Percentiles rank a stretch among this genome's conserved stretches.
phyloP scores from a whole-genome alignment of 1,284 basidiomycete genomes.

The Papiliotrema nemorosa region DNA sequence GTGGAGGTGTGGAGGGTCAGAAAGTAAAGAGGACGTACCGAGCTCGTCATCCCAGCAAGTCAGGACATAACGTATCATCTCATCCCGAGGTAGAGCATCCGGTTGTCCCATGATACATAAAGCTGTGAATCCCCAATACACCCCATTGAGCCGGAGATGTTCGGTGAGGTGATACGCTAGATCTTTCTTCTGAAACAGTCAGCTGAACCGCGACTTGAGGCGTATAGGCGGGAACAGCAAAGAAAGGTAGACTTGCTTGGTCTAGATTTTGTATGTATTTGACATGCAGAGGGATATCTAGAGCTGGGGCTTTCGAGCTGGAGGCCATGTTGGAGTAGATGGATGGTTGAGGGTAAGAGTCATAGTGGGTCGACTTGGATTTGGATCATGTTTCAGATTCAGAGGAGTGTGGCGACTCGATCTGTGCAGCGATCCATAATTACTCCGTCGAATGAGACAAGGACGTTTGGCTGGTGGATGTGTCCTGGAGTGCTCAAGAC shows the following conservation, averaged over 20 bases:
- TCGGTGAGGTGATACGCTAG: constrained; percentile 89
- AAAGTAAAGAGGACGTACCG: constrained; percentile 55
- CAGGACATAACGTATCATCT: constrained; percentile 86
- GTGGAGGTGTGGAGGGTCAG: not conserved
- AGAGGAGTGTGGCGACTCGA: too few species aligned
- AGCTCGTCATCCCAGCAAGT: constrained; percentile 87
- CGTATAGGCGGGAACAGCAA: not conserved
- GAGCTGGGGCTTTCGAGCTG: constrained; percentile 6
- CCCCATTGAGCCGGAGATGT: constrained; percentile 90
- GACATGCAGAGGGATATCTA: constrained; percentile 59
- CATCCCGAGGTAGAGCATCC: constrained; percentile 73
- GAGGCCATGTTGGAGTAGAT: not conserved
- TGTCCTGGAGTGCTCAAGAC: too few species aligned
- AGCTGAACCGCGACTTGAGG: constrained; percentile 2
- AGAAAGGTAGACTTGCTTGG: constrained; percentile 51
- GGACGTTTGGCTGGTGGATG: too few species aligned
- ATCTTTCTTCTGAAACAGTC: constrained; percentile 63
- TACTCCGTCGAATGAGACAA: too few species aligned
- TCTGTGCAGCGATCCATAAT: too few species aligned
- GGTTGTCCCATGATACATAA: constrained; percentile 72
- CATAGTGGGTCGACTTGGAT: too few species aligned
- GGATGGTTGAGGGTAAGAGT: not conserved
- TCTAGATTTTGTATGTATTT: constrained; percentile 70
- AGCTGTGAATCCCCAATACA: constrained; percentile 95
- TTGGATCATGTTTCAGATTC: too few species aligned